Base-by-base conservation (phyloP, 768 basidiomycete genomes). In the Boletus edulis region DNA sequence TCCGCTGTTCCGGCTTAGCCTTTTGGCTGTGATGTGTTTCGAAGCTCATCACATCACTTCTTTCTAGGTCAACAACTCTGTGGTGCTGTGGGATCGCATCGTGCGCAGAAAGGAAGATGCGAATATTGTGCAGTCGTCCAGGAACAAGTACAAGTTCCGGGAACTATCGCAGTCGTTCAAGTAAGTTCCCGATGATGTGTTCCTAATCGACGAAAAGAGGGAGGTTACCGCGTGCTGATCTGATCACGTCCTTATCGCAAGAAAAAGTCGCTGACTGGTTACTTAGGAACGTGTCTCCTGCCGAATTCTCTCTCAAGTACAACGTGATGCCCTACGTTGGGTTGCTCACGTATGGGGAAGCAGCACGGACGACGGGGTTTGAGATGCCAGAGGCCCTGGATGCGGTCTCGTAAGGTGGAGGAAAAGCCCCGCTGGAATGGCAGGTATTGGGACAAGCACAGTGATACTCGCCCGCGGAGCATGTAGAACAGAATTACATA, bases 281-380 rank as follows among this genome's bases (percentile, higher is more conserved):
- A 45, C n/a, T 29, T 62, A 93, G 91, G 66, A 79, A 84, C 63
- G 79, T 81, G 31, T 73, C 80, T 14, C 76, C 87, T 15, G 84
- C 87, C 7, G 75, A 82, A 55, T 94, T 90, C 67, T 75, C 81
- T 1, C 78, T 96, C 27, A 89, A 87, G 64, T 96, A 94, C 73
- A 93, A 94, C 65, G 66, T 93, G 32, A 94, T 95, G 91, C 94
- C 94, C 8, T 86, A 88, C 65, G 89, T 95, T 18, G 94, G 94
- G 18, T 61, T 84, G 42, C 78, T 94, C 46, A 85, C 81, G 3
- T 88, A 87, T 48, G 93, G 91, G 24, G 87, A 91, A 67, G 91
- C 84, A 14, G 76, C 76, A 45, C 75, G 77, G 45, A 79, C 76
- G 37, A 63, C 70, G 53, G 68, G 74, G 24, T 64, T 77, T n/a